Conservation (phyloP, 495 filamentous ascomycete genomes). For the Mytilinidion resinicola region DNA sequence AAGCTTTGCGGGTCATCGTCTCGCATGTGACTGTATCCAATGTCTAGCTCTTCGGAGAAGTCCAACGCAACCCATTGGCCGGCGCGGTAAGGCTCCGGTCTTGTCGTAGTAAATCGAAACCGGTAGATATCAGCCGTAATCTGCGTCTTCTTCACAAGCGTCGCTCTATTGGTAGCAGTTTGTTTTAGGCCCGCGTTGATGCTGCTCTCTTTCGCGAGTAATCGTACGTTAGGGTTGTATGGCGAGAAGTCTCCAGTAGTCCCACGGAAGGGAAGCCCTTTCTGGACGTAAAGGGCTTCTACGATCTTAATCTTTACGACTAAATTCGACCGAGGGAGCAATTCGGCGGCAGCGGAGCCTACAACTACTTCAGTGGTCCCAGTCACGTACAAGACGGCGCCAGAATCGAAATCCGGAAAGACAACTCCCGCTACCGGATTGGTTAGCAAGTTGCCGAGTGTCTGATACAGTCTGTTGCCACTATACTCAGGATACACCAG, state of each 20-base stretch:
- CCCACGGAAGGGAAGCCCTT: slow-evolving; percentile 63
- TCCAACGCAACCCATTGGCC: slow-evolving; percentile 72
- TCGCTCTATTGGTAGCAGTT: slow-evolving; percentile 38
- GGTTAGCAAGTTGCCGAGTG: slow-evolving; percentile 64
- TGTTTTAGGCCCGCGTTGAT: slow-evolving; percentile 20
- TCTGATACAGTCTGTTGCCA: slow-evolving; percentile 77
- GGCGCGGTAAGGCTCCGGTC: slow-evolving; percentile 49
- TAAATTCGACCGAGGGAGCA: slow-evolving; percentile 64
- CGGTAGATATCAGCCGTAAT: slow-evolving; percentile 60
- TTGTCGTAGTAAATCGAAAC: slow-evolving; percentile 48
- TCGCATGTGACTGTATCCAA: slow-evolving; percentile 74
- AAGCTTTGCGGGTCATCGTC: slow-evolving; percentile 68
- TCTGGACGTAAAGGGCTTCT: slow-evolving; percentile 54
- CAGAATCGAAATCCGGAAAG: slow-evolving; percentile 65
- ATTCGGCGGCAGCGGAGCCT: slow-evolving; percentile 49
- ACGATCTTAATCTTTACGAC: slow-evolving; percentile 59
- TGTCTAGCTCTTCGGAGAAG: slow-evolving; percentile 58
- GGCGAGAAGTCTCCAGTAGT: slow-evolving; percentile 51
- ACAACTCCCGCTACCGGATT: slow-evolving; percentile 59
- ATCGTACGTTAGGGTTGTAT: slow-evolving; percentile 63
- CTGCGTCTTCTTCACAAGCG: slow-evolving; percentile 45
- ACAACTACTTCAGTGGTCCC: slow-evolving; percentile 58
- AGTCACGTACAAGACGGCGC: slow-evolving; percentile 64
- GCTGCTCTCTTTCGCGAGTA: slow-evolving; percentile 45
- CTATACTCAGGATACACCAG: slow-evolving; percentile 75